A percentile compares a stretch with the other conserved stretches of the same genome.
phyloP scores from a whole-genome alignment of 2,329 filamentous ascomycete species.

The Epichloe uncinata region DNA sequence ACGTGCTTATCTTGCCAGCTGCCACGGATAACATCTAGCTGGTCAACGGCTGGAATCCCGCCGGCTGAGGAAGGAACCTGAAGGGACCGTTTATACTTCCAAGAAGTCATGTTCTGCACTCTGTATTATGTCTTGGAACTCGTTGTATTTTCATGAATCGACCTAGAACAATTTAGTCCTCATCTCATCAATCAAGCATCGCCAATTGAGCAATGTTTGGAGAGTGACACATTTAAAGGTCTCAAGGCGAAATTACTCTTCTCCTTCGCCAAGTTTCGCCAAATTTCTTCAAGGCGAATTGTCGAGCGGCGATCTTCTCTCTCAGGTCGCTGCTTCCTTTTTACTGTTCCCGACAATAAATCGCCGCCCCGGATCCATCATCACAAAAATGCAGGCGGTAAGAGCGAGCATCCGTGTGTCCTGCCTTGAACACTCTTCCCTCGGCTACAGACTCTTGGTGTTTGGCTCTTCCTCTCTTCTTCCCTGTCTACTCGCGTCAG shows the following conservation, averaged over 20 bases:
- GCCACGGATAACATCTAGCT: not conserved
- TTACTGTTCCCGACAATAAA: not conserved
- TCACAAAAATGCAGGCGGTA: slow-evolving; percentile 4
- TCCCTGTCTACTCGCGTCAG: slow-evolving; percentile 3
- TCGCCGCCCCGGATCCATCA: not conserved
- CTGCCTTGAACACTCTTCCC: slow-evolving; percentile 1
- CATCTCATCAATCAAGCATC: not conserved
- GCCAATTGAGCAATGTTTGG: not conserved
- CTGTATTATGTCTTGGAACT: not conserved
- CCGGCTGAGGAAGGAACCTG: not conserved
- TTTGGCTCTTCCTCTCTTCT: slow-evolving; percentile 1
- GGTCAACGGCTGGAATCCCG: not conserved
- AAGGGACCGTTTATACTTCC: not conserved
- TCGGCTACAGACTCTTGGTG: slow-evolving; percentile 1
- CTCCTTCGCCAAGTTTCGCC: not conserved
- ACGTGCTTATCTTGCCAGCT: not conserved
- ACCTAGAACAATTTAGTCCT: not conserved
- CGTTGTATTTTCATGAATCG: not conserved
- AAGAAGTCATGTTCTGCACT: not conserved
- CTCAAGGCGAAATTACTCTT: not conserved
- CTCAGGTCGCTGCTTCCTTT: slow-evolving; percentile 5
- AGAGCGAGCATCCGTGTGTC: slow-evolving; percentile 2
- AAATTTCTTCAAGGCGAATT: not conserved
- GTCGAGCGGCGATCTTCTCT: not conserved
- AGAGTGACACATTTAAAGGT: not conserved